Evolutionary conservation across 345 rosid genomes (phyloP).

Genomic region (Populus alba): DNA sequence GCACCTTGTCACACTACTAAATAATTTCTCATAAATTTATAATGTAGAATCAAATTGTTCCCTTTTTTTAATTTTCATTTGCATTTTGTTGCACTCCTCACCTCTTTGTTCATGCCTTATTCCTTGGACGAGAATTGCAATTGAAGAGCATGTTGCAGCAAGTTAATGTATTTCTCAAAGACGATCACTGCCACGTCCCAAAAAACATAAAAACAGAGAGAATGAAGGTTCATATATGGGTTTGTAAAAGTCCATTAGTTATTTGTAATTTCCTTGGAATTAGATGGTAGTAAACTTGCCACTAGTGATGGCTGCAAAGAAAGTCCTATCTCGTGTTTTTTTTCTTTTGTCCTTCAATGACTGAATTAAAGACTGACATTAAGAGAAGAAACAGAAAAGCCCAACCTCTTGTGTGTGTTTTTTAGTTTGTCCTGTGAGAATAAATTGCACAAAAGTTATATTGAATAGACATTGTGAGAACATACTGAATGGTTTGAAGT

Average conservation of each 20-base stretch:
- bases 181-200: neutral
- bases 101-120: neutral
- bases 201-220: neutral
- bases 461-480: neutral
- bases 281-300: neutral
- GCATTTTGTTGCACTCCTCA: neutral
- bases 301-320: constrained; percentile 3
- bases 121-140: neutral
- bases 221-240: neutral
- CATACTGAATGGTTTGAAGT: constrained; percentile 5
- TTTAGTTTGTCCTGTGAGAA: neutral
- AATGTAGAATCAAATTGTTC: neutral
- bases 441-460: neutral
- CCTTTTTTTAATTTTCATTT: neutral
- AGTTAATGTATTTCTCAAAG: constrained; percentile 1
- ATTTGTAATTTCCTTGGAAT: neutral
- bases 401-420: no score
- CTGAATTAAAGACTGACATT: neutral
- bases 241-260: neutral
- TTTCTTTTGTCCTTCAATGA: neutral
- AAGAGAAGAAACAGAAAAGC: neutral
- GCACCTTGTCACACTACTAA: neutral
- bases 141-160: neutral
- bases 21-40: neutral
- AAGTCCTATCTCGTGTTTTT: neutral